These are phyloP conservation scores for Plasmodium yoelii DNA, from an alignment of 169 alveolate genomes.

Conservation along the genomic window DNA sequence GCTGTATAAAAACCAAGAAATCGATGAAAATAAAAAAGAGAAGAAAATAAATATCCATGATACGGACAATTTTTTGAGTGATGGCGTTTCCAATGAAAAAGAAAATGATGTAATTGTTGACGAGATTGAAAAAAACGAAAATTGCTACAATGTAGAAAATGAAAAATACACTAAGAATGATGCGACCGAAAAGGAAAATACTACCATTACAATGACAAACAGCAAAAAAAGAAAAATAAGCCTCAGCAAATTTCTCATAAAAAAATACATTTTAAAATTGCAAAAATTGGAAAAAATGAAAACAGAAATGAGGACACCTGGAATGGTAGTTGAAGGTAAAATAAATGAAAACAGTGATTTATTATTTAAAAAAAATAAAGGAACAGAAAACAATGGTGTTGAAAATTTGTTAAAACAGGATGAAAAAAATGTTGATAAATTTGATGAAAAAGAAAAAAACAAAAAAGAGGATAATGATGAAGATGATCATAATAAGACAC, in stretches of 20 bases:
- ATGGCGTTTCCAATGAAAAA: not conserved
- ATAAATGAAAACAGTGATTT: not conserved
- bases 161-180: no score
- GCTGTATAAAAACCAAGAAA: slow-evolving; percentile 27
- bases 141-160: not conserved
- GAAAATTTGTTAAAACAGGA: no score
- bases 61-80: not conserved
- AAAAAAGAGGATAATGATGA: not conserved
- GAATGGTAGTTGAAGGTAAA: not conserved
- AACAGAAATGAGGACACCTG: not conserved
- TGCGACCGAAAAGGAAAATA: no score
- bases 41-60: not conserved
- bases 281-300: slow-evolving; percentile 17
- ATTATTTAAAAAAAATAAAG: no score
- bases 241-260: slow-evolving; percentile 57
- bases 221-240: slow-evolving; percentile 33
- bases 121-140: not conserved
- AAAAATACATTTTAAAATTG: slow-evolving; percentile 41
- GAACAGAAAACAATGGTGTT: no score
- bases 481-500: no score
- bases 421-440: not conserved
- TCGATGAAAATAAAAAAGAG: not conserved
- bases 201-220: no score
- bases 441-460: slow-evolving; percentile 1
- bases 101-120: slow-evolving; percentile 9